Evolutionary conservation across 495 filamentous ascomycete genomes (phyloP).

Genomic region (Pyrenula massariospora): DNA sequence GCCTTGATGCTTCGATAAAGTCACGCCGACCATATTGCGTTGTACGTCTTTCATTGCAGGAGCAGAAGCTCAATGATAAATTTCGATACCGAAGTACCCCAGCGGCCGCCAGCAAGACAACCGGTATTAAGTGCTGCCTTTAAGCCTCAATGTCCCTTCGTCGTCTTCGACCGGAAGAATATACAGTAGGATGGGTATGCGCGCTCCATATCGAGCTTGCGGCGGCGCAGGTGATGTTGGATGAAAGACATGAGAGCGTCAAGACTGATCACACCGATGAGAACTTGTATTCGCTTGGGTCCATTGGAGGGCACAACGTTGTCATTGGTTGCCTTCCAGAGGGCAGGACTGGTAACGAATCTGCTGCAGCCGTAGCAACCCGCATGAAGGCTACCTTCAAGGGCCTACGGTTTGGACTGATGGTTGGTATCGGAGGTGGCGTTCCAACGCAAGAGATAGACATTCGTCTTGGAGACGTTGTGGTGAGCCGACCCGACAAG

Average conservation of each 20-base stretch:
- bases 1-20: too few species aligned
- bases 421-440: conserved; percentile 34
- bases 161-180: conserved; percentile 18
- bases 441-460: conserved; percentile 10
- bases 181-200: conserved; percentile 40
- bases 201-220: conserved; percentile 27
- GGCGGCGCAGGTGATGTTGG: conserved; percentile 33
- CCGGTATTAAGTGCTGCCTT: too few species aligned
- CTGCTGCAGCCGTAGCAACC: conserved; percentile 17
- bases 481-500: conserved; percentile 10
- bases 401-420: conserved; percentile 20
- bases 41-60: too few species aligned
- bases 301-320: conserved; percentile 20
- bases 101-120: too few species aligned
- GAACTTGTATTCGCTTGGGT: conserved; percentile 21
- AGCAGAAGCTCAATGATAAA: too few species aligned
- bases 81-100: too few species aligned
- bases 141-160: too few species aligned
- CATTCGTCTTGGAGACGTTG: conserved; percentile 20
- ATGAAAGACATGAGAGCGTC: conserved; percentile 26
- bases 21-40: too few species aligned
- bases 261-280: conserved; percentile 12
- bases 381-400: conserved; percentile 22
- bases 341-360: conserved; percentile 15
- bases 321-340: conserved; percentile 21